Evolutionary conservation across 139 green algal species (phyloP), one percentile per base, ranked within the genome.

Genomic region (Desmodesmus armatus): DNA sequence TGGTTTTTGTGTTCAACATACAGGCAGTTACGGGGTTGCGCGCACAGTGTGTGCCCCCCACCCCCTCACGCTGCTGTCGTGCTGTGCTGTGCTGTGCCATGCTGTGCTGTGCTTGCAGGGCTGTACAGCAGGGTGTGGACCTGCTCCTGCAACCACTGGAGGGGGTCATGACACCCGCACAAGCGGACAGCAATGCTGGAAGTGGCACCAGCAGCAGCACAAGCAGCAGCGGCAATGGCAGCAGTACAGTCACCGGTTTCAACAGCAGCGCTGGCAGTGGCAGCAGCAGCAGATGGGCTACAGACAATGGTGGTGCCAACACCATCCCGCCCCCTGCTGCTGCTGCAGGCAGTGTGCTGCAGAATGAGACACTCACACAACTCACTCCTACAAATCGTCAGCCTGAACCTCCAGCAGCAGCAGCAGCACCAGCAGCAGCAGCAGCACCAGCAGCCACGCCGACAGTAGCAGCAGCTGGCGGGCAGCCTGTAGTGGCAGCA

Each of bases 81-180:
- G 29, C 19, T 25, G 27, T 19, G 1, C 25, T 40, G n/a, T 7
- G 19, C 60, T 69, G n/a, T 69, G 3, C 27, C n/a, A 39, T n/a
- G n/a, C n/a, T n/a, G n/a, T n/a, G n/a, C n/a, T n/a, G n/a, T n/a
- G n/a, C n/a, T n/a, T 39, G 60, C 66, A 79, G 71, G 71, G 41
- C 15, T 1, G 11, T 79, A 41, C 41, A 79, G 41, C 41, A 79
- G 35, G 71, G 71, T 79, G 41, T 79, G 40, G 71, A 58, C 37
- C 33, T 21, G 15, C 66, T 74, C 17, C 66, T 74, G 33, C 35
- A 74, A 23, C 66, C 66, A 17, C 35, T 74, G 15, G 66, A 33
- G 1, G 35, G 35, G 33, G 3, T 49, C 17, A 21, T 74, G 66
- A 23, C n/a, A n/a, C 60, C 60, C n/a, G n/a, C n/a, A n/a, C n/a